Evolutionary conservation across 345 rosid species (phyloP).

Genomic region (Gossypium thurberi): DNA sequence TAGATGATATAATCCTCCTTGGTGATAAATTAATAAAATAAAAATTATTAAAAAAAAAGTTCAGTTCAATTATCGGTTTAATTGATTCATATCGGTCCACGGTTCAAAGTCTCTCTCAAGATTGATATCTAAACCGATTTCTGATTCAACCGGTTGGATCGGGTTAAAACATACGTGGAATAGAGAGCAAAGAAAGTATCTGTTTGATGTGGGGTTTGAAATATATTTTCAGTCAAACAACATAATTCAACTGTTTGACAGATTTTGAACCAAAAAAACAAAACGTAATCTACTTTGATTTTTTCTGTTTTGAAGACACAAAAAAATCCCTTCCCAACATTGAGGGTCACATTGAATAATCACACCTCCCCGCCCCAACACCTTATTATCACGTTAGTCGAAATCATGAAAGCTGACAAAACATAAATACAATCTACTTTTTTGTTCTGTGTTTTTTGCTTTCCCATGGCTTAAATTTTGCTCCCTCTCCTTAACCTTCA

Average conservation of each 20-base stretch:
- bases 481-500: background rate
- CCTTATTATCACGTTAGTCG: conserved; percentile 50
- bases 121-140: too few relatives aligned
- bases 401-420: conserved; percentile 51
- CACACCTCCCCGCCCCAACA: conserved; percentile 50
- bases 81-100: too few relatives aligned
- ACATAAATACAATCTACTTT: conserved; percentile 21
- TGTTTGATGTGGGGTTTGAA: too few relatives aligned
- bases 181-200: too few relatives aligned
- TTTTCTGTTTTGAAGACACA: background rate
- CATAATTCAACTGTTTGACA: conserved; percentile 18
- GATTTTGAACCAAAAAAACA: background rate
- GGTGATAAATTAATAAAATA: too few relatives aligned
- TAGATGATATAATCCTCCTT: too few relatives aligned
- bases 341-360: conserved; percentile 44
- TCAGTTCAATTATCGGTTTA: too few relatives aligned
- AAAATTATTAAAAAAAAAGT: too few relatives aligned
- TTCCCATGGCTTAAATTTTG: conserved; percentile 17
- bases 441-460: background rate
- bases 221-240: conserved; percentile 16
- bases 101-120: too few relatives aligned
- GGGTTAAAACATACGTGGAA: too few relatives aligned
- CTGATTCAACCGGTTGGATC: too few relatives aligned
- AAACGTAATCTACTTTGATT: background rate
- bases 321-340: conserved; percentile 33